phyloP scores from a whole-genome alignment of 1,284 basidiomycete species.

The Takashimella tepidaria region DNA sequence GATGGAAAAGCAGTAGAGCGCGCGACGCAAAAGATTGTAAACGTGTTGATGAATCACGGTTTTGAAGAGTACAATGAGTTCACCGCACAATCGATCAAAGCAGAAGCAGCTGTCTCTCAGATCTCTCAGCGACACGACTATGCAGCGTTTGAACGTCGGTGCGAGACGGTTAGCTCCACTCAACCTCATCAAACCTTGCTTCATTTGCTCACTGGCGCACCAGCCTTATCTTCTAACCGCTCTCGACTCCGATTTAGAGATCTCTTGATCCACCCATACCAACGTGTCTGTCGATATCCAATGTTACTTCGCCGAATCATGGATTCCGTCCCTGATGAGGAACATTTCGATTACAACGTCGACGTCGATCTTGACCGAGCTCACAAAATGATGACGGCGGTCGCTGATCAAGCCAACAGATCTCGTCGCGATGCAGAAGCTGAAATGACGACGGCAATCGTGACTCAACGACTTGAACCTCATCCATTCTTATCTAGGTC shows the following conservation, averaged over 20 bases:
- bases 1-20: conserved; percentile 41
- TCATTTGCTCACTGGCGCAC: conserved; percentile 34
- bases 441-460: conserved; percentile 62
- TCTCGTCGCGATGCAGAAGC: conserved; percentile 57
- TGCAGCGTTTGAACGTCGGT: conserved; percentile 73
- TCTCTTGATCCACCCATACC: conserved; percentile 83
- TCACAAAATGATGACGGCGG: conserved; percentile 55
- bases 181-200: conserved; percentile 34
- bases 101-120: conserved; percentile 63
- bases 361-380: conserved; percentile 41
- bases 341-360: conserved; percentile 37
- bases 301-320: conserved; percentile 56
- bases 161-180: conserved; percentile 53
- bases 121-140: conserved; percentile 61
- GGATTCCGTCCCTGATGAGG: conserved; percentile 13
- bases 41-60: conserved; percentile 61
- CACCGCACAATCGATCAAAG: conserved; percentile 76
- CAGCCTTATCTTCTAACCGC: conserved; percentile 18
- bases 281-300: conserved; percentile 86
- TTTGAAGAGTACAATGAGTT: conserved; percentile 76
- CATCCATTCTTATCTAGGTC: conserved; percentile 44
- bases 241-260: conserved; percentile 58
- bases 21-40: conserved; percentile 57
- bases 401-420: conserved; percentile 55
- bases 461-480: conserved; percentile 60